Conservation (phyloP, 139 green algal species). For the Eudorina sp. region DNA sequence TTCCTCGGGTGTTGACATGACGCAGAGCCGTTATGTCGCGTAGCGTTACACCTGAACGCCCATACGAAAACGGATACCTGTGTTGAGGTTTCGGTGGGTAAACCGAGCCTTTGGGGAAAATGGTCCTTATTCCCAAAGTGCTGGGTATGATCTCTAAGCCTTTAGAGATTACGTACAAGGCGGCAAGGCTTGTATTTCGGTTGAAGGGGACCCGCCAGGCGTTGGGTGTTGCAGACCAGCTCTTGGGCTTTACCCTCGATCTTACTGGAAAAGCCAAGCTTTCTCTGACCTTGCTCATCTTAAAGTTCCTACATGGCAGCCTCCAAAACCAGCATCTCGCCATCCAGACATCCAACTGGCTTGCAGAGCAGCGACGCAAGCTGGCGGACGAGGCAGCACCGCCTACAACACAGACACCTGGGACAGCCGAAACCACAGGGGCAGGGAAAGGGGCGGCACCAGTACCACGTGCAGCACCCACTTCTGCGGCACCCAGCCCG, state of each 20-base stretch:
- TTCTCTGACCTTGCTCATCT: neutral
- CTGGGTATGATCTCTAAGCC: neutral
- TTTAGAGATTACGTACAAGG: neutral
- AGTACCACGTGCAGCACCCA: too few species aligned
- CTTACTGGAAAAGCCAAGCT: neutral
- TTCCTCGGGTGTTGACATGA: too few species aligned
- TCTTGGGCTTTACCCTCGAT: neutral
- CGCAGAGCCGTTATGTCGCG: too few species aligned
- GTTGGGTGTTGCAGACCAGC: neutral
- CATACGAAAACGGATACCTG: too few species aligned
- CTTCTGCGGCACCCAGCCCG: too few species aligned
- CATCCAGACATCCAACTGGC: neutral
- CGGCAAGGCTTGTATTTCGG: neutral
- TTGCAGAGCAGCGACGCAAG: neutral
- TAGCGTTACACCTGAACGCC: too few species aligned
- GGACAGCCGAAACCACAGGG: too few species aligned
- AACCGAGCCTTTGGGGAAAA: neutral
- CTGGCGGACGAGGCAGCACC: too few species aligned
- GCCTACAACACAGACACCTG: too few species aligned
- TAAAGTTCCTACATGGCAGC: slow-evolving; percentile 15
- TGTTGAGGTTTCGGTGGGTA: too few species aligned
- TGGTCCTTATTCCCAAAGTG: neutral
- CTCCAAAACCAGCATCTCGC: neutral
- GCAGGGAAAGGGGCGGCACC: too few species aligned
- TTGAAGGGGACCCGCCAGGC: neutral